These are phyloP conservation scores for Ceriops zippeliana DNA, from an alignment of 345 rosid species.

Conservation along the genomic window DNA sequence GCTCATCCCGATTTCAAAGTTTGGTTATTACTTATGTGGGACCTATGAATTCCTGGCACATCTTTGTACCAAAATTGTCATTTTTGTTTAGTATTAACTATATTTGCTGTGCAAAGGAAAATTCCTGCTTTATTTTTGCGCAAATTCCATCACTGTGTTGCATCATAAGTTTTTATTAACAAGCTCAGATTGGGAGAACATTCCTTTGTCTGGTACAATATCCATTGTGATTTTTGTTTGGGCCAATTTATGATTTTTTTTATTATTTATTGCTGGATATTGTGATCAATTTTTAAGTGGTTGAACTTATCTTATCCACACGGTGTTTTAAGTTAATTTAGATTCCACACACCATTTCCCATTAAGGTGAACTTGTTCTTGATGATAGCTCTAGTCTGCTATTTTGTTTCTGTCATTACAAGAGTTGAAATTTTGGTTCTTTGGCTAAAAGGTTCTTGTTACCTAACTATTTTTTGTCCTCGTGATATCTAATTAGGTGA, in stretches of 20 bases:
- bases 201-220: too few relatives aligned
- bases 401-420: constrained; percentile 1
- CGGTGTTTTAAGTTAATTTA: background rate
- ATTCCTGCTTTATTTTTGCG: too few relatives aligned
- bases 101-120: too few relatives aligned
- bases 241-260: background rate
- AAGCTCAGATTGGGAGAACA: too few relatives aligned
- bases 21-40: too few relatives aligned
- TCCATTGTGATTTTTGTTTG: too few relatives aligned
- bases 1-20: too few relatives aligned
- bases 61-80: too few relatives aligned
- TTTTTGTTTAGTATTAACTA: too few relatives aligned
- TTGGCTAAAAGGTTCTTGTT: constrained; percentile 1
- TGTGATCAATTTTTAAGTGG: background rate
- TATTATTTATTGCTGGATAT: background rate
- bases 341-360: background rate
- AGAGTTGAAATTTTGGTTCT: background rate
- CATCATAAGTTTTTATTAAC: too few relatives aligned
- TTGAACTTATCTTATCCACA: background rate
- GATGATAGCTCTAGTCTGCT: background rate
- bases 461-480: background rate
- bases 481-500: constrained; percentile 41
- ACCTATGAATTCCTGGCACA: too few relatives aligned
- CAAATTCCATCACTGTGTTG: too few relatives aligned
- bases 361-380: background rate